These are phyloP conservation scores for Beauveria sp. DNA, from an alignment of 2,329 filamentous ascomycete species.

Conservation along the genomic window DNA sequence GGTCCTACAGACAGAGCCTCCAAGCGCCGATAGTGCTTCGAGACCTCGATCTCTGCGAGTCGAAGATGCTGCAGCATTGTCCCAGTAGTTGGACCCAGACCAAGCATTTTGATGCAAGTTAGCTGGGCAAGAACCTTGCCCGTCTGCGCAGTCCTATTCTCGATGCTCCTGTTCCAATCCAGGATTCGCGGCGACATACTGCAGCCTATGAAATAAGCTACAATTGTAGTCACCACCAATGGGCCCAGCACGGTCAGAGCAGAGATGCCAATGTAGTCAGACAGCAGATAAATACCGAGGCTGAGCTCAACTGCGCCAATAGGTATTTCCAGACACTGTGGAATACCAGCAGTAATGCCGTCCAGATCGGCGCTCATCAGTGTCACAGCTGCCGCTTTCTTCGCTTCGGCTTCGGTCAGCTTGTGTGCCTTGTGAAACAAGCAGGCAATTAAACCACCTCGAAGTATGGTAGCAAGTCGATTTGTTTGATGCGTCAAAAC, in stretches of 20 bases:
- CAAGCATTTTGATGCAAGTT: neutral
- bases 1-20: neutral
- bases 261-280: neutral
- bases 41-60: neutral
- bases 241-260: neutral
- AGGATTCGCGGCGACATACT: neutral
- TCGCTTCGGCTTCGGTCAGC: conserved; percentile 20
- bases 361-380: conserved; percentile 5
- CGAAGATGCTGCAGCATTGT: neutral
- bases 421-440: conserved; percentile 38
- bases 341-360: neutral
- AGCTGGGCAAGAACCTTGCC: neutral
- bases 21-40: neutral
- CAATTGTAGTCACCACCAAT: neutral
- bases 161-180: neutral
- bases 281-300: neutral
- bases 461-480: conserved; percentile 23
- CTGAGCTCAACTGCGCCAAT: neutral
- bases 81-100: neutral
- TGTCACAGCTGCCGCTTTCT: conserved; percentile 17
- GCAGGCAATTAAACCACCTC: conserved; percentile 29
- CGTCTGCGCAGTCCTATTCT: neutral
- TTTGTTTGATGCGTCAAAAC: neutral
- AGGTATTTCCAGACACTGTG: neutral
- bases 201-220: neutral